phyloP scores from a whole-genome alignment of 768 basidiomycete species.

The Mycena maculata region DNA sequence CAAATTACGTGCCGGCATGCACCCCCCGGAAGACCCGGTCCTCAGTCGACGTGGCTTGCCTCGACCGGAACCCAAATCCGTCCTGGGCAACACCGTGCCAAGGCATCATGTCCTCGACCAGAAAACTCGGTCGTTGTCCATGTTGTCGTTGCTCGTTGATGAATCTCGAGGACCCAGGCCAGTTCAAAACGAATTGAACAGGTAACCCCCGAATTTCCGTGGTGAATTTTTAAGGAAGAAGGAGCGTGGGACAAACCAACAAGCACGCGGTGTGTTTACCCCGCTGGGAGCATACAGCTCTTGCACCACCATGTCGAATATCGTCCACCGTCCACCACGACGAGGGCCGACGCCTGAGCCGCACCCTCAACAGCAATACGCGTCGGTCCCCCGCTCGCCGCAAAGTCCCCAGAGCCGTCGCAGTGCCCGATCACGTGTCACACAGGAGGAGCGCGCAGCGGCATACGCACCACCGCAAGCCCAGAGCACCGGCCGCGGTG shows the following conservation, averaged over 20 bases:
- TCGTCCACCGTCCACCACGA: conserved; percentile 10
- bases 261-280: conserved; percentile 21
- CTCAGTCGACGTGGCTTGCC: no score
- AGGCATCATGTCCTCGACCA: no score
- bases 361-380: conserved; percentile 30
- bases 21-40: no score
- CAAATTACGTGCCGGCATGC: no score
- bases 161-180: no score
- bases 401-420: conserved; percentile 14
- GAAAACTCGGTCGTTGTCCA: no score
- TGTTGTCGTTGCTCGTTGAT: no score
- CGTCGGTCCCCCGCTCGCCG: conserved; percentile 23
- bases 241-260: conserved; percentile 8
- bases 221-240: background rate
- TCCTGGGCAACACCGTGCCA: no score
- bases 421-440: conserved; percentile 37
- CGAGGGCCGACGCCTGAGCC: conserved; percentile 30
- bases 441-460: conserved; percentile 17
- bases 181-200: no score
- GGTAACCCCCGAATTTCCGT: no score
- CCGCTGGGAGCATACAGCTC: conserved; percentile 3
- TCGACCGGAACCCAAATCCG: no score
- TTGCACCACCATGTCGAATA: conserved; percentile 25
- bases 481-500: conserved; percentile 55
- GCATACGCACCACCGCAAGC: conserved; percentile 41